Evolutionary conservation across 1,284 basidiomycete genomes (phyloP).

Genomic region (Moesziomyces parantarcticus): DNA sequence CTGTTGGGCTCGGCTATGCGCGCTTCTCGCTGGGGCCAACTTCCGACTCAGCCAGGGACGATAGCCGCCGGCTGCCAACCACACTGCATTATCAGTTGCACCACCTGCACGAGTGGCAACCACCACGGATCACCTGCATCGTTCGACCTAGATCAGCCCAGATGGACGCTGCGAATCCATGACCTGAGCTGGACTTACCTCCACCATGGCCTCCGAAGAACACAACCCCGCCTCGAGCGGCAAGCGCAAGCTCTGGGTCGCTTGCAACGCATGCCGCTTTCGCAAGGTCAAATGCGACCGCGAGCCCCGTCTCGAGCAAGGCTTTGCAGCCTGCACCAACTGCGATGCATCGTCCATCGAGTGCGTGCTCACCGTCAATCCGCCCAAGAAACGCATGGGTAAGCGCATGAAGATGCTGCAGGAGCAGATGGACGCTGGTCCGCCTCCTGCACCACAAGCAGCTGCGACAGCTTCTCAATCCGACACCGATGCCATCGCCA

Average conservation of each 20-base stretch:
- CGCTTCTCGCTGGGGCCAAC: no score
- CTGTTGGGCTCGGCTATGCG: no score
- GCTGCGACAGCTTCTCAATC: no score
- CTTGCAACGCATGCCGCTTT: slow-evolving; percentile 44
- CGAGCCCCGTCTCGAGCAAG: slow-evolving; percentile 28
- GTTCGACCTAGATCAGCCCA: background rate
- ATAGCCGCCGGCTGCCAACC: no score
- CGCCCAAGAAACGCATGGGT: slow-evolving; percentile 41
- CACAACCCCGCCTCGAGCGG: slow-evolving; percentile 6
- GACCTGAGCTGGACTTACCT: no score
- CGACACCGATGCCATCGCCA: background rate
- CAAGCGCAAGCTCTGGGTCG: slow-evolving; percentile 39
- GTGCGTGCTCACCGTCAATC: slow-evolving; percentile 32
- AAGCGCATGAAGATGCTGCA: slow-evolving; percentile 41
- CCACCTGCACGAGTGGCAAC: no score
- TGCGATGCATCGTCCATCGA: slow-evolving; percentile 28
- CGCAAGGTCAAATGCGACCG: slow-evolving; percentile 46
- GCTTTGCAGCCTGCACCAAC: slow-evolving; percentile 19
- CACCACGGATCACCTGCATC: no score
- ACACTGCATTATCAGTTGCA: no score
- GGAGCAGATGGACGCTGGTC: slow-evolving; percentile 16
- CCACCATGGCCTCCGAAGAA: slow-evolving; percentile 1
- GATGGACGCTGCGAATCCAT: no score
- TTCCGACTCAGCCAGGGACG: no score
- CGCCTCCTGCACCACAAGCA: background rate